These are phyloP conservation scores for Erodium trifolium DNA, from an alignment of 441 rosid genomes.

Conservation along the genomic window DNA sequence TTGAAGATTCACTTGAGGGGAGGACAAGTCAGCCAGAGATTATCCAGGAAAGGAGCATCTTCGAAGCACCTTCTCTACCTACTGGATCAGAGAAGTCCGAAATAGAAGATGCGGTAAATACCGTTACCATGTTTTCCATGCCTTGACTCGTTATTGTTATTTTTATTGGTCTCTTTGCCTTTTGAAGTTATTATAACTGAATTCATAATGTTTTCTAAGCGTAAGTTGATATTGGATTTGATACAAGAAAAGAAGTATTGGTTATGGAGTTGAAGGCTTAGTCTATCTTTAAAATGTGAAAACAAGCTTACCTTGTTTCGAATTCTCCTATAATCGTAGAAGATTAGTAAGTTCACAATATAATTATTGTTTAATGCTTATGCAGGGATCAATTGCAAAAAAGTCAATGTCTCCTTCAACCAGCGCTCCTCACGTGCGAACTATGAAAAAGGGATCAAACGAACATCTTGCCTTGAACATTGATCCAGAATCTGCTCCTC, in stretches of 20 bases:
- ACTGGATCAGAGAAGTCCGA: slow-evolving; percentile 79
- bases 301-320: not conserved
- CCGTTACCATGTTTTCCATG: not conserved
- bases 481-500: slow-evolving; percentile 56
- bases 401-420: slow-evolving; percentile 30
- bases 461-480: slow-evolving; percentile 80
- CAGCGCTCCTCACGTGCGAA: slow-evolving; percentile 72
- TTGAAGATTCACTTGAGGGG: slow-evolving; percentile 53
- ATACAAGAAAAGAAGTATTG: not conserved
- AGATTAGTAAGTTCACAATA: slow-evolving; percentile 5
- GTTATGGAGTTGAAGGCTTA: not conserved
- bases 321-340: not conserved
- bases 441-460: slow-evolving; percentile 71
- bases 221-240: slow-evolving; percentile 3
- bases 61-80: slow-evolving; percentile 53
- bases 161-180: not conserved
- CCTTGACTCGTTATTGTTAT: slow-evolving; percentile 1
- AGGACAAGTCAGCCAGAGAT: slow-evolving; percentile 47
- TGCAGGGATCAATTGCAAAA: slow-evolving; percentile 54
- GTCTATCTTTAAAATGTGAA: not conserved
- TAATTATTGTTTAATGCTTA: slow-evolving; percentile 18
- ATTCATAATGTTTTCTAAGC: not conserved
- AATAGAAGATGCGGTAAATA: slow-evolving; percentile 65
- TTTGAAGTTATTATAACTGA: slow-evolving; percentile 4
- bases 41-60: slow-evolving; percentile 63